Evolutionary conservation across 352 stramenopile genomes (phyloP), one percentile per base, ranked within the genome.

Genomic region (Pythium coloratum): DNA sequence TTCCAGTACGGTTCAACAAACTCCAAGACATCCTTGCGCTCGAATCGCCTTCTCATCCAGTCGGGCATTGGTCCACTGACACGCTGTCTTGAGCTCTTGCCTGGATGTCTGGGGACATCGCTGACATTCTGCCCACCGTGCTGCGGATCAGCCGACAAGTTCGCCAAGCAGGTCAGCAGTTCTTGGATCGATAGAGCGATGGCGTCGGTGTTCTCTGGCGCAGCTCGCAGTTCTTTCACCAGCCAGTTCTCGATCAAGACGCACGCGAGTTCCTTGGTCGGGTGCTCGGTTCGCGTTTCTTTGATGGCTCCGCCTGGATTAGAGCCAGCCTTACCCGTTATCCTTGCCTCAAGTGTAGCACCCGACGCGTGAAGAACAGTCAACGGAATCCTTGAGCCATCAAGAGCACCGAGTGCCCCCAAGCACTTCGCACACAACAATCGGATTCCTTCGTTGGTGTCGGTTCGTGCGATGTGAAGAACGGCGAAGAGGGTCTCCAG

Each of bases 1-100:
- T 84, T 90, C 90, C 89, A 97, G 58, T 96, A 97, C 10, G 89
- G 90, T 51, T 93, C 86, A 8, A 97, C 79, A 62, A 95, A 90
- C 67, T 97, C 84, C 42, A 96, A 69, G 6, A 97, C 82, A 47
- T 92, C 78, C 64, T 92, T 92, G 24, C 84, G 77, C 42, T 96
- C 86, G 56, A 96, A 95, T 61, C 84, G 59, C 47, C 86, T 77
- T 67, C 90, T 92, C 74, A 96, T 90, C 85, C 88, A 94, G 33
- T 94, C 88, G 1, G 86, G 86, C 82, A 96, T 94, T 34, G 70
- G 57, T 0, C 49, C 55, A 16, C 28, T 42, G 9, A 14, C 33
- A 26, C 38, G 38, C 16, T 24, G 9, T 42, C 65, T 76, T 12
- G 38, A 8, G 42, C 40, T 61, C 26, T 51, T 51, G 1, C 53